Percentiles rank a stretch among this genome's conserved stretches.
Conservation (phyloP, 169 alveolate species). For the Miamiensis avidus region DNA sequence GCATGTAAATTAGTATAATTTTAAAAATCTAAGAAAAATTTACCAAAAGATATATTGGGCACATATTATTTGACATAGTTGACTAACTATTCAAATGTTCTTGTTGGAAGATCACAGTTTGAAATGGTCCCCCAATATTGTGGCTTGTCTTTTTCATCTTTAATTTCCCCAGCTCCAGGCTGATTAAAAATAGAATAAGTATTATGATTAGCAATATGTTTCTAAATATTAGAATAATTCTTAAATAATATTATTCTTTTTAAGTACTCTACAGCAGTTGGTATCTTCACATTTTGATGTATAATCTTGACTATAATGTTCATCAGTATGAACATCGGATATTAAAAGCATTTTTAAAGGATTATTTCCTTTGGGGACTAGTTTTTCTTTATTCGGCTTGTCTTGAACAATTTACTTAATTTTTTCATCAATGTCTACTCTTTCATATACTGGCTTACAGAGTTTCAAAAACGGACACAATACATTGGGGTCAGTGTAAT, state of each 20-base stretch:
- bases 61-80: constrained; percentile 32
- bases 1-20: too few species aligned
- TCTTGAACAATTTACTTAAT: constrained; percentile 25
- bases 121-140: constrained; percentile 63
- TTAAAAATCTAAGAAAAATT: too few species aligned
- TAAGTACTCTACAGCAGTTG: constrained; percentile 80
- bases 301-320: constrained; percentile 56
- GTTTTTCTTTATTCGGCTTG: constrained; percentile 20
- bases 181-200: too few species aligned
- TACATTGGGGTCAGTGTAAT: constrained; percentile 23
- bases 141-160: constrained; percentile 32
- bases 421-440: constrained; percentile 34
- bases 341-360: constrained; percentile 66
- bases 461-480: constrained; percentile 2
- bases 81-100: constrained; percentile 38
- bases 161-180: too few species aligned
- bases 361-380: constrained; percentile 20
- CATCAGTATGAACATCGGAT: constrained; percentile 77
- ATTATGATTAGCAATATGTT: too few species aligned
- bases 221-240: too few species aligned
- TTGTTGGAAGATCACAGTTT: constrained; percentile 62
- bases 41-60: too few species aligned
- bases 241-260: too few species aligned
- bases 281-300: constrained; percentile 56
- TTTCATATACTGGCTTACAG: constrained; percentile 18